These are phyloP conservation scores for Daldinia eschscholtzii DNA, from an alignment of 2,329 filamentous ascomycete species.

Conservation along the genomic window DNA sequence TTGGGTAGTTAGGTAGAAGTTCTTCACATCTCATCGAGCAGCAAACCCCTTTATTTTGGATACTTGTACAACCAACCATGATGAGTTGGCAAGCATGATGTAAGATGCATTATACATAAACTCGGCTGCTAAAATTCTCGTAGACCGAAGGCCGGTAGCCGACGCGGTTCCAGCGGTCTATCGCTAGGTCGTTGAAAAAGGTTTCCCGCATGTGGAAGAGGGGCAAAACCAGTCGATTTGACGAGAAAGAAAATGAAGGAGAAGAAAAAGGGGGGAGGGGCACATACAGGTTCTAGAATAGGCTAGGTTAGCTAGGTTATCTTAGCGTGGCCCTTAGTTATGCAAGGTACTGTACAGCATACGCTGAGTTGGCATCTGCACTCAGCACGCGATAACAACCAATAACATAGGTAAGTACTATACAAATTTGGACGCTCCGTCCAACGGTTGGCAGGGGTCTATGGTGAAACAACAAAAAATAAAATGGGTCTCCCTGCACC, in stretches of 20 bases:
- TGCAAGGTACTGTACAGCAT: slow-evolving; percentile 14
- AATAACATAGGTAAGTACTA: slow-evolving; percentile 5
- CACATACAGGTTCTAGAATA: slow-evolving; percentile 3
- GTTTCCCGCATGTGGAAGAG: slow-evolving; percentile 9
- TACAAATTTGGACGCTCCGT: neutral
- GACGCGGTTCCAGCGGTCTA: slow-evolving; percentile 5
- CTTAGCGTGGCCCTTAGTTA: slow-evolving; percentile 5
- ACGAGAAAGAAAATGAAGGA: slow-evolving; percentile 2
- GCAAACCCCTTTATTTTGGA: slow-evolving; percentile 3
- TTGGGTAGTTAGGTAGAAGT: neutral
- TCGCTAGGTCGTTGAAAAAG: slow-evolving; percentile 10
- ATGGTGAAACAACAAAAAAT: slow-evolving; percentile 9
- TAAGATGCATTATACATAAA: slow-evolving; percentile 7
- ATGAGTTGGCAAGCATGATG: slow-evolving; percentile 15
- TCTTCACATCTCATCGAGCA: slow-evolving; percentile 6
- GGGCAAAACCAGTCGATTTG: neutral
- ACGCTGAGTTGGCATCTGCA: slow-evolving; percentile 10
- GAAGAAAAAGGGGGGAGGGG: slow-evolving; percentile 5
- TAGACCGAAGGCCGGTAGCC: slow-evolving; percentile 1
- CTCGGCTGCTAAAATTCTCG: slow-evolving; percentile 1
- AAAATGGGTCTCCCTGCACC: neutral
- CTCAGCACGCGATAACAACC: slow-evolving; percentile 3
- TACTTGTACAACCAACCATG: slow-evolving; percentile 11
- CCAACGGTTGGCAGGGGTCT: slow-evolving; percentile 1
- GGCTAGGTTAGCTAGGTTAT: neutral